Percentiles rank a stretch among this genome's conserved stretches.
These are phyloP conservation scores for Elaphomyces granulatus DNA, from an alignment of 495 filamentous ascomycete genomes.

Conservation along the genomic window DNA sequence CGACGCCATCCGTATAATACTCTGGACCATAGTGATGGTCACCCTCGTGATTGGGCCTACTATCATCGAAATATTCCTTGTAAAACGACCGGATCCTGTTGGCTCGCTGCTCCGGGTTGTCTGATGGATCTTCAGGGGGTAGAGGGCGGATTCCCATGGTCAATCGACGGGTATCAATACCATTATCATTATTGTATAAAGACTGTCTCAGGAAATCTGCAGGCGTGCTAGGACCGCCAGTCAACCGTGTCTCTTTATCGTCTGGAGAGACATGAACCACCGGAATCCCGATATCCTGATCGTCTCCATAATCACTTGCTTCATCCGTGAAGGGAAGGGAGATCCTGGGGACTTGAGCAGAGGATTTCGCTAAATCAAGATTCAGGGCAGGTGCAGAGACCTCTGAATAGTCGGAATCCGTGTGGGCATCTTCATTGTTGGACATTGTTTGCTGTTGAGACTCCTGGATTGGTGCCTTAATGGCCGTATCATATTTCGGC, in stretches of 20 bases:
- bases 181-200: constrained; percentile 25
- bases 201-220: constrained; percentile 6
- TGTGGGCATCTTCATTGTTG: background rate
- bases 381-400: constrained; percentile 12
- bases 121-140: constrained; percentile 70
- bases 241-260: constrained; percentile 17
- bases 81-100: constrained; percentile 98
- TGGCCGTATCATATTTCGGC: background rate
- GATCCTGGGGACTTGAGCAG: constrained; percentile 23
- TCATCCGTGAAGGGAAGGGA: constrained; percentile 35
- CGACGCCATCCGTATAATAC: constrained; percentile 40
- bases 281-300: constrained; percentile 30
- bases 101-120: constrained; percentile 84
- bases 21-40: constrained; percentile 52
- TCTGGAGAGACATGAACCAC: constrained; percentile 19
- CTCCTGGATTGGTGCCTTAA: background rate
- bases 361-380: constrained; percentile 17
- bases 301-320: constrained; percentile 50
- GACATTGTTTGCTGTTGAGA: background rate
- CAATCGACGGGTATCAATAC: constrained; percentile 53
- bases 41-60: constrained; percentile 40
- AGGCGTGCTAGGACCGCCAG: constrained; percentile 24
- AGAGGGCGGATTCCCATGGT: constrained; percentile 89
- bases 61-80: constrained; percentile 96
- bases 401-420: background rate